Percentiles rank a stretch among this genome's conserved stretches.
Conservation (phyloP, 2,329 filamentous ascomycete genomes). For the Aspergillus unguis region DNA sequence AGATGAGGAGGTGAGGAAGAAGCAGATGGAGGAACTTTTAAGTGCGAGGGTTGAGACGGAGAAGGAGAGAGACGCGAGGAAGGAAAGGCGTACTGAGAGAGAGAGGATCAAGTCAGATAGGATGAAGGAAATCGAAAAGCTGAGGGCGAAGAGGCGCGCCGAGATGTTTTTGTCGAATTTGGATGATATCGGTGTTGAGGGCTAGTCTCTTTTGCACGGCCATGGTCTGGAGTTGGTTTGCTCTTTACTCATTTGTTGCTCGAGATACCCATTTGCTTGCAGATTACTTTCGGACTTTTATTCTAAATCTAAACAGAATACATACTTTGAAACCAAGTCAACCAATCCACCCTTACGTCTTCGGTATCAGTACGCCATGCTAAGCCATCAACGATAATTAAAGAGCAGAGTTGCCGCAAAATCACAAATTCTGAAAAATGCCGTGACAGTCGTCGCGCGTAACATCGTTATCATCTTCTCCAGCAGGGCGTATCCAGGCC, state of each 20-base stretch:
- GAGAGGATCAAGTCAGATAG: slow-evolving; percentile 61
- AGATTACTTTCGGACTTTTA: slow-evolving; percentile 5
- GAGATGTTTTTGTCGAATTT: slow-evolving; percentile 67
- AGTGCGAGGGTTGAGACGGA: slow-evolving; percentile 68
- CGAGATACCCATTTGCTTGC: slow-evolving; percentile 13
- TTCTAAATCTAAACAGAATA: slow-evolving; percentile 6
- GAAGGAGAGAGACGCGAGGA: slow-evolving; percentile 54
- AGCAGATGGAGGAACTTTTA: slow-evolving; percentile 73
- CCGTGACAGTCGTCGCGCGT: slow-evolving; percentile 18
- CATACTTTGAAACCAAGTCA: not conserved
- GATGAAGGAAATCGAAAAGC: slow-evolving; percentile 48
- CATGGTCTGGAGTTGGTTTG: not conserved
- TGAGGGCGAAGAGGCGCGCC: slow-evolving; percentile 64
- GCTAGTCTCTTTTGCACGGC: not conserved
- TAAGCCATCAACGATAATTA: not conserved
- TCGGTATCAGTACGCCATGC: slow-evolving; percentile 6
- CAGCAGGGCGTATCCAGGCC: slow-evolving; percentile 11
- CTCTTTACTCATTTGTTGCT: not conserved
- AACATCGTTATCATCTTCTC: slow-evolving; percentile 5
- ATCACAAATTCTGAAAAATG: slow-evolving; percentile 18
- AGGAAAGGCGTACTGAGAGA: slow-evolving; percentile 58
- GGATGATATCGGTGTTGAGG: slow-evolving; percentile 33
- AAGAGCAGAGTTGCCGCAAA: slow-evolving; percentile 11
- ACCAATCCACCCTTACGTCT: not conserved
- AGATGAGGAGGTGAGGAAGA: slow-evolving; percentile 63